Conservation (phyloP, 108 stramenopile genomes). For the Chaetoceros muelleri region DNA sequence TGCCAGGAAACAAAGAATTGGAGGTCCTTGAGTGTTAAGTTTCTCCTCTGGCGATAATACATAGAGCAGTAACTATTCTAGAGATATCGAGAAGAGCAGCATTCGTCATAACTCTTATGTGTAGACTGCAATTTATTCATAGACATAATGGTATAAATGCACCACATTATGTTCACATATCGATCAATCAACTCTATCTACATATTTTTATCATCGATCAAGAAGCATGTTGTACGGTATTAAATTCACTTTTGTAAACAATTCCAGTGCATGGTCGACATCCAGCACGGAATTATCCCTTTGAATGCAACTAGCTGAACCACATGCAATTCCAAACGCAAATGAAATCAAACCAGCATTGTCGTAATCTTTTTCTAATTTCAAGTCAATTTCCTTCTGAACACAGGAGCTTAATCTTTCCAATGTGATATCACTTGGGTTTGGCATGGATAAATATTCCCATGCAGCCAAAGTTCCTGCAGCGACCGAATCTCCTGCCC, state of each 20-base stretch:
- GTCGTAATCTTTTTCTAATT: constrained; percentile 1
- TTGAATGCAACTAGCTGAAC: constrained; percentile 64
- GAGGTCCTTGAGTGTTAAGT: not conserved
- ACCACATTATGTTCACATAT: no score
- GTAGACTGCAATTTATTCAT: no score
- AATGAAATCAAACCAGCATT: constrained; percentile 20
- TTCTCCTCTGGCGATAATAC: no score
- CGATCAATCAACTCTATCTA: no score
- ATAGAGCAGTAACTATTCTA: no score
- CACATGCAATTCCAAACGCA: constrained; percentile 74
- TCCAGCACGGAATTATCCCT: constrained; percentile 74
- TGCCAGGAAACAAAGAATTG: not conserved
- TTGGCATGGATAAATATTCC: constrained; percentile 24
- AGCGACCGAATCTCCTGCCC: constrained; percentile 80
- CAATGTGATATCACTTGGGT: constrained; percentile 1
- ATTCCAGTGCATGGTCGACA: constrained; percentile 29
- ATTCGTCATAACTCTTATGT: no score
- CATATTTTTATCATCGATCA: no score
- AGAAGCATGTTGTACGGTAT: no score
- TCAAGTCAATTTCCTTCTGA: constrained; percentile 5
- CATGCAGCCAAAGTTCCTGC: constrained; percentile 75
- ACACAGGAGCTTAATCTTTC: constrained; percentile 4
- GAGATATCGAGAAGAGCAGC: no score
- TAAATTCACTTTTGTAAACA: no score
- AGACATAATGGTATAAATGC: no score